Evolutionary conservation across 2,329 filamentous ascomycete species (phyloP).

Genomic region (Chaetomium sp.): DNA sequence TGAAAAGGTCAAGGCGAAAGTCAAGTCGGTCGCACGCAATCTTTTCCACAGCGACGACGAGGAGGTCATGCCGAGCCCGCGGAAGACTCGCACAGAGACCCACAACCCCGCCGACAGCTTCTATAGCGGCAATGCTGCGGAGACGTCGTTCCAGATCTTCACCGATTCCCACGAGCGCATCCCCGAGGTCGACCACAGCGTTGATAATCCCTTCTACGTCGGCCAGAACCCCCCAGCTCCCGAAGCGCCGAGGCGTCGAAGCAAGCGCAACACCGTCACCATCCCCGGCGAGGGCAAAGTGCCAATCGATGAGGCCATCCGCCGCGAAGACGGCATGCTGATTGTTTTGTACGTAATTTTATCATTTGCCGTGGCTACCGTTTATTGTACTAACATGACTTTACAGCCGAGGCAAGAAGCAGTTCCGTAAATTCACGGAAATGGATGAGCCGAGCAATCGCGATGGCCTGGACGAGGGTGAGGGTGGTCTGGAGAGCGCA

Average conservation of each 20-base stretch:
- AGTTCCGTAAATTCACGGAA: constrained; percentile 68
- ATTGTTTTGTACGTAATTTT: constrained; percentile 70
- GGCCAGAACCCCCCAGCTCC: constrained; percentile 44
- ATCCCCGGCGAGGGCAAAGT: constrained; percentile 61
- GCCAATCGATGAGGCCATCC: constrained; percentile 63
- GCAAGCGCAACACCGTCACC: constrained; percentile 57
- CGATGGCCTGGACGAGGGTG: constrained; percentile 41
- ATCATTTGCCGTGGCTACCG: neutral
- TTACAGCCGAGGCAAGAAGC: constrained; percentile 73
- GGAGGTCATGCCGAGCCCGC: constrained; percentile 61
- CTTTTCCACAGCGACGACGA: constrained; percentile 63
- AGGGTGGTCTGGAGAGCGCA: constrained; percentile 40
- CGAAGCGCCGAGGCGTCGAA: constrained; percentile 51
- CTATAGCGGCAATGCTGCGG: constrained; percentile 54
- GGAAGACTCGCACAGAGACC: constrained; percentile 60
- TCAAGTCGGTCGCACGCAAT: constrained; percentile 60
- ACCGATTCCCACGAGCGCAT: constrained; percentile 79
- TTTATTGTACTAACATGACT: constrained; percentile 13
- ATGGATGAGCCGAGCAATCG: constrained; percentile 42
- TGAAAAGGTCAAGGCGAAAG: constrained; percentile 52
- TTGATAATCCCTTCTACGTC: constrained; percentile 73
- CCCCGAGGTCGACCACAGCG: constrained; percentile 65
- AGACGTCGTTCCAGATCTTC: constrained; percentile 69
- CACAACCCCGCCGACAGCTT: constrained; percentile 65
- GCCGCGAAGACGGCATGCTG: constrained; percentile 71